Evolutionary conservation across 2,329 filamentous ascomycete genomes (phyloP).

Genomic region (Talaromyces sp.): DNA sequence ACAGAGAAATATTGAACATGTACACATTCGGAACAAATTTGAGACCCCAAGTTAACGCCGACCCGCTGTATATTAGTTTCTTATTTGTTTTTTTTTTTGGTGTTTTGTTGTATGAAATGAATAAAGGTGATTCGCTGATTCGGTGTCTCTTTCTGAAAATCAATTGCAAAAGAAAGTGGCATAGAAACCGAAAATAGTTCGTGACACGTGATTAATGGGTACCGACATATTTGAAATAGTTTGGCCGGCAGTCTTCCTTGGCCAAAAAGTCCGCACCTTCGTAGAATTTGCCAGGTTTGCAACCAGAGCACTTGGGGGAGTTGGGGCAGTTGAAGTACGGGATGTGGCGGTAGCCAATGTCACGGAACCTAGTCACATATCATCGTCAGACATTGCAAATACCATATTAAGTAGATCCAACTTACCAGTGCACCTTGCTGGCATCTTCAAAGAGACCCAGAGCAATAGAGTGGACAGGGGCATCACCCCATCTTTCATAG

Average conservation of each 20-base stretch:
- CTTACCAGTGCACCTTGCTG: constrained; percentile 86
- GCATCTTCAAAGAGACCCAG: constrained; percentile 87
- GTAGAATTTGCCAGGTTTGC: constrained; percentile 79
- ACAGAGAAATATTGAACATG: not conserved
- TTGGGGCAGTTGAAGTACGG: constrained; percentile 99
- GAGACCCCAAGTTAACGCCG: not conserved
- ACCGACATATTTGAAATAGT: constrained; percentile 94
- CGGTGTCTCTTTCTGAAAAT: not conserved
- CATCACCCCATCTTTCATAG: constrained; percentile 97
- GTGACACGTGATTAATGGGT: constrained; percentile 52
- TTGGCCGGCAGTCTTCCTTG: constrained; percentile 87
- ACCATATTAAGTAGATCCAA: constrained; percentile 12
- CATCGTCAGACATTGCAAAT: not conserved
- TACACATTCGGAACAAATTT: not conserved
- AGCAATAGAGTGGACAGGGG: constrained; percentile 91
- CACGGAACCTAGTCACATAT: constrained; percentile 73
- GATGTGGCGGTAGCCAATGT: constrained; percentile 97
- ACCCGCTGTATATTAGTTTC: not conserved
- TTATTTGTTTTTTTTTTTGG: not conserved
- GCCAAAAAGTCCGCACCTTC: constrained; percentile 81
- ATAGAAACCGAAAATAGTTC: not conserved
- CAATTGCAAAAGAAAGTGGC: constrained; percentile 4
- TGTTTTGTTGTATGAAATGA: not conserved
- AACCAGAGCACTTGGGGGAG: constrained; percentile 86
- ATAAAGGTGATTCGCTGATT: not conserved